Conservation (phyloP, 2,329 filamentous ascomycete species). For the Conoideocrella luteorostrata region DNA sequence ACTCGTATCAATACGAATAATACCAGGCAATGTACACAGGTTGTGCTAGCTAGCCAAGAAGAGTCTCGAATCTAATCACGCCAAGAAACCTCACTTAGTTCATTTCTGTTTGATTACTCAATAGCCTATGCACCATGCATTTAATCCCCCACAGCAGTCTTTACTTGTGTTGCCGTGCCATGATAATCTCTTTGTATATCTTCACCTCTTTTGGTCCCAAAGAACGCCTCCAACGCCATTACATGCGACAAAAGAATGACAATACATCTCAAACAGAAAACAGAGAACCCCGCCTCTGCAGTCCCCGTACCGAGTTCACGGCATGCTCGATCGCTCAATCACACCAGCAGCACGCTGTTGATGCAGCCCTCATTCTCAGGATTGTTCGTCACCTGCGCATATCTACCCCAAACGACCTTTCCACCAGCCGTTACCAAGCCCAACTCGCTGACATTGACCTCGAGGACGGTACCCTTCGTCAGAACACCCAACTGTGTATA, state of each 20-base stretch:
- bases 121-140: neutral
- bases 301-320: no score
- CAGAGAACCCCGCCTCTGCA: neutral
- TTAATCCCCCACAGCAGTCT: no score
- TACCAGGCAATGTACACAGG: no score
- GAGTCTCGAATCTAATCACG: no score
- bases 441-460: conserved; percentile 90
- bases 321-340: no score
- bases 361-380: conserved; percentile 41
- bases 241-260: conserved; percentile 18
- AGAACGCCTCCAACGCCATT: conserved; percentile 21
- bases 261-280: no score
- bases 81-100: no score
- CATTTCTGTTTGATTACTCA: no score
- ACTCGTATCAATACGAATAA: no score
- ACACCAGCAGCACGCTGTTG: conserved; percentile 32
- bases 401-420: conserved; percentile 89
- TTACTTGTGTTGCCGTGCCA: no score
- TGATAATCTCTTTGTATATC: no score
- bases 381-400: conserved; percentile 49
- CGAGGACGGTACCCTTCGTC: conserved; percentile 72
- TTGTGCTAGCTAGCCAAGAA: no score
- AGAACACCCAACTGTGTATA: conserved; percentile 91
- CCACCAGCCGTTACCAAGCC: conserved; percentile 86
- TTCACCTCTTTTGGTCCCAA: neutral